phyloP scores from a whole-genome alignment of 768 basidiomycete genomes.

The Suillus paluster region DNA sequence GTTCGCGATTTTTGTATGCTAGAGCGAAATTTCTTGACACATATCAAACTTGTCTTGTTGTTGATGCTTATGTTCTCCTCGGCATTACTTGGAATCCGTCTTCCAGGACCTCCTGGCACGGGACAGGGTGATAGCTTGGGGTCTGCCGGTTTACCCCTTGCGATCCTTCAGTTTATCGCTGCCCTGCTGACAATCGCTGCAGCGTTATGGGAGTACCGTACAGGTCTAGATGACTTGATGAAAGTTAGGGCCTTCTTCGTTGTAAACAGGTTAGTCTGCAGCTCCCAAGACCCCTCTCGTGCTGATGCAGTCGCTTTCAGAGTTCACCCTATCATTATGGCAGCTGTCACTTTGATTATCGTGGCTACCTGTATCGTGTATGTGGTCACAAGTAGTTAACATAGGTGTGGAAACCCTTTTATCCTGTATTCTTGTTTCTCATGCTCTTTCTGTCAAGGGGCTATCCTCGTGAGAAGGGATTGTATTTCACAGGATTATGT shows the following conservation, averaged over 20 bases:
- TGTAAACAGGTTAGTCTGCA: conserved; percentile 55
- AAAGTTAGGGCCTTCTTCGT: conserved; percentile 62
- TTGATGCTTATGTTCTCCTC: conserved; percentile 68
- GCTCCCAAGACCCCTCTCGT: conserved; percentile 10
- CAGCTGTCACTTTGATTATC: conserved; percentile 49
- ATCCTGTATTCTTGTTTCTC: background rate
- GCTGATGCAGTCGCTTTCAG: conserved; percentile 33
- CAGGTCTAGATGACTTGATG: conserved; percentile 58
- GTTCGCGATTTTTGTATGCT: conserved; percentile 83
- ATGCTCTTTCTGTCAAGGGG: background rate
- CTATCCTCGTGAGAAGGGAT: background rate
- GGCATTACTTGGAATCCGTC: conserved; percentile 61
- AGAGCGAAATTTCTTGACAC: conserved; percentile 73
- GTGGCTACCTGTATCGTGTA: conserved; percentile 57
- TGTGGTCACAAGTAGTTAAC: conserved; percentile 38
- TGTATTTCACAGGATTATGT: background rate
- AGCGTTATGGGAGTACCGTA: conserved; percentile 70
- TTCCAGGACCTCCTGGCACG: conserved; percentile 46
- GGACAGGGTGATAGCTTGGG: conserved; percentile 28
- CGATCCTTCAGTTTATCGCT: conserved; percentile 55
- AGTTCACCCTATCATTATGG: conserved; percentile 56
- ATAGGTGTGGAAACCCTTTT: background rate
- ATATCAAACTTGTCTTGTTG: conserved; percentile 68
- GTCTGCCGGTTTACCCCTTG: conserved; percentile 48
- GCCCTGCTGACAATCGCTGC: conserved; percentile 58